Base-by-base conservation (phyloP, 768 basidiomycete genomes). In the Chalciporus piperatus region DNA sequence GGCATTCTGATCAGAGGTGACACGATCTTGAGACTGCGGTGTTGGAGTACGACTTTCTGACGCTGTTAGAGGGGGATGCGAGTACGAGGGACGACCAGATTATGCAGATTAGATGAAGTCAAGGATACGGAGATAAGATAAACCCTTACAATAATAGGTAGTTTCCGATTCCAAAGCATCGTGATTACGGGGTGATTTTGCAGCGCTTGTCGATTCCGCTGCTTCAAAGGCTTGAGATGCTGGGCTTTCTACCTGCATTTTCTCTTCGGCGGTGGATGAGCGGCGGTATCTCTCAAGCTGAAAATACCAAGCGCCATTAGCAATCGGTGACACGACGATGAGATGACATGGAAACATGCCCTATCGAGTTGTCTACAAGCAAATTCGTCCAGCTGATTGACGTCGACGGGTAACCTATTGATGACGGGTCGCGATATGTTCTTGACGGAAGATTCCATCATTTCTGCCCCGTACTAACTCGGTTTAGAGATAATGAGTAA, bases 351-450 rank as follows among this genome's bases (percentile, higher is more conserved):
- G 28, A 25, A 43, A 46, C 85, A 62, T 56, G 93, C 88, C 66
- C 83, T 78, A 70, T 94, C 91, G 37, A 95, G 76, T 65, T 94
- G 91, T 51, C 90, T 78, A 64, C 89, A 91, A 2, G 92, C 92
- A 68, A 93, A 93, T 53, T 91, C 90, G 55, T 94, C 92, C 13
- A 94, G 71, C 60, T 84, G 82, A 54, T 78, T 81, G 23, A 88
- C 84, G 51, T 76, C 79, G 43, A 89, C 85, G 10, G 89, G 88
- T 0, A 93, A 74, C 23, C 86, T 79, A 50, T 88, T 81, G 45
- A 92, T 86, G 43, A 92, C 91, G 23, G 91, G 91, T 16, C 84
- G 77, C 23, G 89, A 89, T 37, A 93, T 83, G 16, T 84, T 79
- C 67, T 86, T 88, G 35, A 93, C 84, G 49, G 87, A 85, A 4